Evolutionary conservation across 441 rosid genomes (phyloP).

Genomic region (Gossypium schwendimanii): DNA sequence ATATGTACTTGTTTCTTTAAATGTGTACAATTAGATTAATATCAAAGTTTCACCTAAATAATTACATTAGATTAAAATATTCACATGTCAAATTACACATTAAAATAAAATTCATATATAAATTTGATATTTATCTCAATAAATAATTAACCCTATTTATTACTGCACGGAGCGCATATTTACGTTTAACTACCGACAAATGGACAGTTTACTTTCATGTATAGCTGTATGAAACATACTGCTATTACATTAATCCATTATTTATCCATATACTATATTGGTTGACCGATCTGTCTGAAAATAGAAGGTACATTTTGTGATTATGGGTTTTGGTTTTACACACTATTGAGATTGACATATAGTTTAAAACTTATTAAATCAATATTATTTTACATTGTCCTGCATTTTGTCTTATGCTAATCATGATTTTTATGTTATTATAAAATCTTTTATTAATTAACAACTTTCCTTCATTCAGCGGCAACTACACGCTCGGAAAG

Average conservation of each 20-base stretch:
- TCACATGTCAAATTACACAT: no score
- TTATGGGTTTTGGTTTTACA: background rate
- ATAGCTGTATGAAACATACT: background rate
- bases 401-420: background rate
- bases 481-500: background rate
- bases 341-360: background rate
- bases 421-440: background rate
- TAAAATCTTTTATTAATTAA: background rate
- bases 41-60: no score
- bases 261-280: background rate
- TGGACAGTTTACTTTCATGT: background rate
- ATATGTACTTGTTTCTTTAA: no score
- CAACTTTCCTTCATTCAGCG: background rate
- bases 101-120: no score
- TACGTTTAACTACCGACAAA: background rate
- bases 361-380: background rate
- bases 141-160: no score
- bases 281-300: background rate
- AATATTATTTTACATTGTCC: background rate
- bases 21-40: no score
- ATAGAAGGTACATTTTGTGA: background rate
- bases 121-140: no score
- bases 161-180: background rate
- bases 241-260: background rate
- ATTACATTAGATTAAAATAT: no score